Conservation (phyloP, 1,284 basidiomycete genomes). For the Exobasidium rhododendri region DNA sequence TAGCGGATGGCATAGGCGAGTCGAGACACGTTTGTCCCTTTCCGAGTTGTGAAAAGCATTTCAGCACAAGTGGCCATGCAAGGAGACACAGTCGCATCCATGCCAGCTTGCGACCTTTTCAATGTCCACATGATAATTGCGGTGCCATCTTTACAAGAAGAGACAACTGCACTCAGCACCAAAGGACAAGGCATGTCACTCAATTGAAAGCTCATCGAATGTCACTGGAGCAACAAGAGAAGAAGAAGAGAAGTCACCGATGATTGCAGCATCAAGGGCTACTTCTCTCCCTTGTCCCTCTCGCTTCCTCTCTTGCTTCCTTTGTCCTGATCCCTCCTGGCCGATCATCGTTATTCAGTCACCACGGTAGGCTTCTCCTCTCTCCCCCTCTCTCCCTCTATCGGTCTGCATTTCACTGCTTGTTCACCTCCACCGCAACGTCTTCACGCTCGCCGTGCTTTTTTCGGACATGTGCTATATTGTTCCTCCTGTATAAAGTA, state of each 20-base stretch:
- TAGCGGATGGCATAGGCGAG: slow-evolving; percentile 37
- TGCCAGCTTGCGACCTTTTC: slow-evolving; percentile 58
- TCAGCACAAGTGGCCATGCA: slow-evolving; percentile 74
- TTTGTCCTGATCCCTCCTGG: neutral
- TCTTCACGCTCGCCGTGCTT: too few species aligned
- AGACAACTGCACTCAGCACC: slow-evolving; percentile 15
- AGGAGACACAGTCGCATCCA: slow-evolving; percentile 71
- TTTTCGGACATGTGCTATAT: too few species aligned
- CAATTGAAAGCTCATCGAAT: slow-evolving; percentile 10
- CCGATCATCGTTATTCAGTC: too few species aligned
- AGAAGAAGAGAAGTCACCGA: neutral
- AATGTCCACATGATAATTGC: slow-evolving; percentile 11
- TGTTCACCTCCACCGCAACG: too few species aligned
- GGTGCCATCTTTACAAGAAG: slow-evolving; percentile 10
- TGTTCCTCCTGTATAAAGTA: too few species aligned
- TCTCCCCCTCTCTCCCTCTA: too few species aligned
- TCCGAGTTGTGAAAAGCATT: slow-evolving; percentile 64
- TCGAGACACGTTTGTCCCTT: slow-evolving; percentile 60
- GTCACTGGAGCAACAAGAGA: neutral
- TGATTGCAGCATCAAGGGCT: neutral
- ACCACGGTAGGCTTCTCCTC: too few species aligned
- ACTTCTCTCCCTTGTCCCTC: neutral
- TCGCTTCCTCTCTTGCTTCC: neutral
- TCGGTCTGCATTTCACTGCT: too few species aligned
- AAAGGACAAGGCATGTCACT: slow-evolving; percentile 3